Percentiles rank a stretch among this genome's conserved stretches.
Evolutionary conservation across 2,329 filamentous ascomycete genomes (phyloP).

Genomic region (Metarhizium guizhouense): DNA sequence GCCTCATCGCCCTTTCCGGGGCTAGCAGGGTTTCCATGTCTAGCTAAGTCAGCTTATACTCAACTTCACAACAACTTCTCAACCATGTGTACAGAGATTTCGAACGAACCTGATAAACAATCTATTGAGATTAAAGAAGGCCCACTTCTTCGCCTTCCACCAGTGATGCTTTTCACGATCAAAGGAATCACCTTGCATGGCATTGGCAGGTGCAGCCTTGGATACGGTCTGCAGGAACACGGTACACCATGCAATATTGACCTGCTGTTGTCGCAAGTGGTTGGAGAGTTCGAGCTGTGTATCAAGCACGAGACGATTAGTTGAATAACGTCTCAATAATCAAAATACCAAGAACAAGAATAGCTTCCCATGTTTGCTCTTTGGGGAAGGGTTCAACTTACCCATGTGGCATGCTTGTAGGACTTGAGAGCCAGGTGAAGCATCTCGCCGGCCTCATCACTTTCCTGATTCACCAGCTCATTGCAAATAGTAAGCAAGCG

Average conservation of each 20-base stretch:
- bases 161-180: slow-evolving; percentile 92
- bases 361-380: neutral
- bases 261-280: slow-evolving; percentile 67
- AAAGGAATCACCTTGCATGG: slow-evolving; percentile 74
- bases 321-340: neutral
- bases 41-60: slow-evolving; percentile 22
- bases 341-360: neutral
- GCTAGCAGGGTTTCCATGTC: slow-evolving; percentile 80
- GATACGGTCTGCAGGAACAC: slow-evolving; percentile 85
- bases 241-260: slow-evolving; percentile 92
- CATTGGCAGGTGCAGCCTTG: slow-evolving; percentile 70
- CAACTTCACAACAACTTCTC: neutral
- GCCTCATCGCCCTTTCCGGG: slow-evolving; percentile 70
- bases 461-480: slow-evolving; percentile 81
- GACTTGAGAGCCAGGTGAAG: slow-evolving; percentile 89
- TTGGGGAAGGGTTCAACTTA: slow-evolving; percentile 25
- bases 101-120: slow-evolving; percentile 72
- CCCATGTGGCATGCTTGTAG: slow-evolving; percentile 97
- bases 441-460: slow-evolving; percentile 93
- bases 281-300: slow-evolving; percentile 73
- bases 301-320: neutral
- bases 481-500: slow-evolving; percentile 80
- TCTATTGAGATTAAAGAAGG: slow-evolving; percentile 93
- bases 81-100: neutral
- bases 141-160: slow-evolving; percentile 99